These are phyloP conservation scores for Clavispora phyllophila DNA, from an alignment of 805 yeast species.

Conservation along the genomic window DNA sequence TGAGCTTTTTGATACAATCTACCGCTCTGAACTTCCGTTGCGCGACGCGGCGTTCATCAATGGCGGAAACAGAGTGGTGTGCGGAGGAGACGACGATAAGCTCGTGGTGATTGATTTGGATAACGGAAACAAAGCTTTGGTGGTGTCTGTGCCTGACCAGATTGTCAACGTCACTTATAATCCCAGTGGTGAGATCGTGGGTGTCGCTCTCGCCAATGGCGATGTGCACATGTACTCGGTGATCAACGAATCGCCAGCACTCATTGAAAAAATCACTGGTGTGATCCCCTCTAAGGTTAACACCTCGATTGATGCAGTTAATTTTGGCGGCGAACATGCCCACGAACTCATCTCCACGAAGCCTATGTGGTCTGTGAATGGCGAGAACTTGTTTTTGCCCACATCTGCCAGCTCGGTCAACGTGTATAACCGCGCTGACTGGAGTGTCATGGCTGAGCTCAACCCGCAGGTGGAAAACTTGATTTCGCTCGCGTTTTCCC, in stretches of 20 bases:
- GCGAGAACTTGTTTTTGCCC: conserved; percentile 67
- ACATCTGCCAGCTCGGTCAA: conserved; percentile 44
- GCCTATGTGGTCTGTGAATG: conserved; percentile 67
- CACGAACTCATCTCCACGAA: conserved; percentile 47
- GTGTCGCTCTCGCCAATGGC: conserved; percentile 59
- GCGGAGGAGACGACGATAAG: conserved; percentile 67
- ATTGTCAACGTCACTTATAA: conserved; percentile 53
- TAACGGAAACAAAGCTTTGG: conserved; percentile 24
- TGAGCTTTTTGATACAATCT: conserved; percentile 38
- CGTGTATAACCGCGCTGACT: conserved; percentile 38
- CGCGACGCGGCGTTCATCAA: conserved; percentile 56
- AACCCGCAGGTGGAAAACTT: not conserved
- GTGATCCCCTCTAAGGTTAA: conserved; percentile 35
- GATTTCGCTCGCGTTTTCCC: conserved; percentile 55
- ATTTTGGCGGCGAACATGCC: conserved; percentile 37
- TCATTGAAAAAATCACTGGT: conserved; percentile 40
- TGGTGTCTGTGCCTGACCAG: conserved; percentile 47
- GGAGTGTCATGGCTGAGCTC: conserved; percentile 15
- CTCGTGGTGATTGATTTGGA: conserved; percentile 43
- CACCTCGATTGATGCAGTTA: conserved; percentile 30
- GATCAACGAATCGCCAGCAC: conserved; percentile 50
- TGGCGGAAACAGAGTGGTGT: conserved; percentile 50
- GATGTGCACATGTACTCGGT: conserved; percentile 50
- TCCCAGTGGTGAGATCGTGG: conserved; percentile 48
- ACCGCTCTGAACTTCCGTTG: conserved; percentile 41